Conservation (phyloP, 768 basidiomycete genomes). For the Mycena maculata region DNA sequence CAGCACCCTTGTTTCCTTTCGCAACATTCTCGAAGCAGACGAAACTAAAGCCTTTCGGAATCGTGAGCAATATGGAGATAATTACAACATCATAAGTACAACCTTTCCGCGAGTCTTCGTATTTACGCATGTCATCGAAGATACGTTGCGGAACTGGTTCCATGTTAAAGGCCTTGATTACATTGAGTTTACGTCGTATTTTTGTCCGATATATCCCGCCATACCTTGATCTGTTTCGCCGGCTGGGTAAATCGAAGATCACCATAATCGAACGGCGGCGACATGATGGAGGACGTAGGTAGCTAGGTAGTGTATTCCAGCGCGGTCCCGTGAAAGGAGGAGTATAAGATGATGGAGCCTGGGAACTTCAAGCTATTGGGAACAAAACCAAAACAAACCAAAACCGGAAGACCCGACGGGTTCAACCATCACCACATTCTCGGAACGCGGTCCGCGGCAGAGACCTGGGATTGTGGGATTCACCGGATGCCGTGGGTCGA, state of each 20-base stretch:
- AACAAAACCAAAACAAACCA: too few species aligned
- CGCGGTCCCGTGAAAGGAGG: too few species aligned
- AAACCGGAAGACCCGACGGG: too few species aligned
- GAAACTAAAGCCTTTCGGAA: constrained; percentile 22
- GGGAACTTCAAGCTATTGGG: too few species aligned
- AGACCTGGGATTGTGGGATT: too few species aligned
- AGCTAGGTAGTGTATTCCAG: too few species aligned
- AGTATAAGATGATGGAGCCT: too few species aligned
- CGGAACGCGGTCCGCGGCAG: too few species aligned
- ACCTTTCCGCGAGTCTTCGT: constrained; percentile 53
- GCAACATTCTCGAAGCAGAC: constrained; percentile 20
- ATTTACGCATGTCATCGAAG: constrained; percentile 49
- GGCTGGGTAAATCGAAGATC: constrained; percentile 50
- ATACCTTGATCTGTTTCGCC: constrained; percentile 52
- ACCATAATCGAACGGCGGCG: constrained; percentile 40
- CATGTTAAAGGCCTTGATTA: constrained; percentile 54
- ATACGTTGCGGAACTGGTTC: constrained; percentile 46
- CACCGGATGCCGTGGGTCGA: too few species aligned
- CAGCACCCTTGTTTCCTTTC: not conserved
- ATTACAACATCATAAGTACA: constrained; percentile 1
- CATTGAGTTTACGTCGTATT: too few species aligned
- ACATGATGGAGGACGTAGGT: constrained; percentile 20
- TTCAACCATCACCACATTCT: too few species aligned
- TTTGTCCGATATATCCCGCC: too few species aligned
- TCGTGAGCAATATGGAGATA: not conserved